phyloP scores from a whole-genome alignment of 2,329 filamentous ascomycete species.

The Fusarium gaditjirri region DNA sequence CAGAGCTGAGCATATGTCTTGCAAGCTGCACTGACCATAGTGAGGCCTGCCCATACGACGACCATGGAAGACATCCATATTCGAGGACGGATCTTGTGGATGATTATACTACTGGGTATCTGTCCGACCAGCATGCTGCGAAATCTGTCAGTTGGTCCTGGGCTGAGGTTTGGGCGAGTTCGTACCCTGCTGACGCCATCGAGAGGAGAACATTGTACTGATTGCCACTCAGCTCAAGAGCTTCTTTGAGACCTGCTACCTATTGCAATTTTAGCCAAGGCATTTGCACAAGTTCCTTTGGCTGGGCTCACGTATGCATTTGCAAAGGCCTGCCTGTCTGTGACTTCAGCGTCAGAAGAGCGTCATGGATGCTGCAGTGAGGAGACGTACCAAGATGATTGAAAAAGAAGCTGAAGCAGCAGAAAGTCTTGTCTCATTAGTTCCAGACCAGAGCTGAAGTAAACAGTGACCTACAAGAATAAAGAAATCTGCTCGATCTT shows the following conservation, averaged over 20 bases:
- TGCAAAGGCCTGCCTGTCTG: conserved; percentile 31
- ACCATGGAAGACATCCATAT: conserved; percentile 70
- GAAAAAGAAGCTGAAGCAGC: conserved; percentile 34
- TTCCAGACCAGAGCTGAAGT: too few relatives aligned
- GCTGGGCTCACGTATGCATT: conserved; percentile 17
- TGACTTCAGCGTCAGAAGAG: background rate
- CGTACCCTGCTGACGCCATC: conserved; percentile 46
- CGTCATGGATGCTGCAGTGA: fast-evolving
- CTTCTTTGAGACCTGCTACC: conserved; percentile 57
- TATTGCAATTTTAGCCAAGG: background rate
- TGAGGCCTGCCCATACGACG: conserved; percentile 68
- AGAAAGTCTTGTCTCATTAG: background rate
- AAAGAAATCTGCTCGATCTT: conserved; percentile 44
- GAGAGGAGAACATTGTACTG: conserved; percentile 48
- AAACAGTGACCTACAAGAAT: conserved; percentile 33
- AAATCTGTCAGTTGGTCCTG: fast-evolving
- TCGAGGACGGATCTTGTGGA: conserved; percentile 69
- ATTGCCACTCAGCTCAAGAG: conserved; percentile 55
- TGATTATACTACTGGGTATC: conserved; percentile 65
- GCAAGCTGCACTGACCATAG: conserved; percentile 51
- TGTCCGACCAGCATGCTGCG: conserved; percentile 60
- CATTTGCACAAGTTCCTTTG: fast-evolving
- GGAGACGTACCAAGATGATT: conserved; percentile 14
- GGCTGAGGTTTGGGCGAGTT: fast-evolving
- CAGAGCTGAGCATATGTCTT: conserved; percentile 46